Base-by-base conservation (phyloP, 768 basidiomycete species). In the Clathrus columnatus region DNA sequence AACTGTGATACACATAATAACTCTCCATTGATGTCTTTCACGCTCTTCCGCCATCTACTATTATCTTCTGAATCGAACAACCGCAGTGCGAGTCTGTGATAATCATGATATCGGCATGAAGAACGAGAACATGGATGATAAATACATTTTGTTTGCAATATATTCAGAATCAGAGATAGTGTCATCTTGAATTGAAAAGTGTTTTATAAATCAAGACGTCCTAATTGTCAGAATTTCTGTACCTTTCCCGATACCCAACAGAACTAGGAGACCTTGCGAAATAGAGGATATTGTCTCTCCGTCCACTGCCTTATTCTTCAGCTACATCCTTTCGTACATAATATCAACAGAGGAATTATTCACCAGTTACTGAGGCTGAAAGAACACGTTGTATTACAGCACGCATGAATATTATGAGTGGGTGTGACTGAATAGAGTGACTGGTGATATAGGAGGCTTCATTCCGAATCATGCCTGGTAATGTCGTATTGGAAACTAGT, bases 1-100 rank as follows among this genome's bases (percentile, higher is more conserved):
- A 96, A 95, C 62, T 98, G 95, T 1, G 93, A 93, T 16, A 94
- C 91, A 62, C 94, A 97, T 4, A 98, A 79, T 11, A 99, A 78
- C 50, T 95, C 92, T 44, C 92, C 94, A 21, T 81, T 79, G 21
- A 96, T 80, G 60, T 97, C 94, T 69, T 83, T 87, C 48, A 98
- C 86, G 64, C 73, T 90, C 20, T 77, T 70, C 69, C 89, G 94
- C 95, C 95, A 98, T 79, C 86, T 84, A 55, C 78, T 74, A 5
- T 75, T 76, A 1, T 75, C 66, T 64, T 74, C 75, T 64, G 85
- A 81, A 47, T 81, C 75, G 65, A 94, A 95, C 51, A 85, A 77
- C 49, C 86, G 79, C 54, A 94, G 73, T 23, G 79, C 73, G 4
- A 95, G 72, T 61, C 89, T 91, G 64, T 27, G 32, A 18, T 23